A percentile compares a stretch with the other conserved stretches of the same genome.
Evolutionary conservation across 495 filamentous ascomycete genomes (phyloP).

Genomic region (Lophiotrema nucula): DNA sequence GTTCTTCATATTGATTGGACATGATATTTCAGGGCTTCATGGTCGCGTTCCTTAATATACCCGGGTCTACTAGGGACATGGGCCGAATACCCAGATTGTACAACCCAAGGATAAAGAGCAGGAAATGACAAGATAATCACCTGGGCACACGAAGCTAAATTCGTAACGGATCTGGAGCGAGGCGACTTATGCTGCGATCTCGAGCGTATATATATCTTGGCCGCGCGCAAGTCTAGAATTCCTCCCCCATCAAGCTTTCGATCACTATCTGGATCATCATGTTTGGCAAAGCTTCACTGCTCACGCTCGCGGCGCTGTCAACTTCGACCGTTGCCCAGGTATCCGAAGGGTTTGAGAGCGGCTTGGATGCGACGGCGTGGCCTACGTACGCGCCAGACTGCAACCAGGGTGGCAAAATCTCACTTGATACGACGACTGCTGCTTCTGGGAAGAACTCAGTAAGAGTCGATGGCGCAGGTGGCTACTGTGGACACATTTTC

Average conservation of each 20-base stretch:
- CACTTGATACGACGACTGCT: constrained; percentile 51
- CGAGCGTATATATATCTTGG: constrained; percentile 37
- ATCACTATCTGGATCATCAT: too few relatives aligned
- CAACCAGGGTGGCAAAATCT: constrained; percentile 56
- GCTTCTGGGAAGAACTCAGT: constrained; percentile 58
- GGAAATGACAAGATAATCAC: too few relatives aligned
- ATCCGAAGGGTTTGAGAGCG: constrained; percentile 54
- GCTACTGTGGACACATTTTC: constrained; percentile 61
- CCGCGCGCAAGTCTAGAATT: constrained; percentile 18
- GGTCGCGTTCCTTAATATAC: too few relatives aligned
- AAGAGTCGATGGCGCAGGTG: constrained; percentile 52
- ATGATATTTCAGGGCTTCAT: too few relatives aligned
- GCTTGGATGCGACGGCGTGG: constrained; percentile 55
- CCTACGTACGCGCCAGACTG: constrained; percentile 56
- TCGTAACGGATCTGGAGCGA: too few relatives aligned
- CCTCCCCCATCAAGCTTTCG: constrained; percentile 10
- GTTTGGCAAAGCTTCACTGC: constrained; percentile 46
- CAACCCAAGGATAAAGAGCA: too few relatives aligned
- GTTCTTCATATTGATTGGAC: too few relatives aligned
- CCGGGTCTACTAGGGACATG: too few relatives aligned
- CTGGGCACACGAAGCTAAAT: too few relatives aligned
- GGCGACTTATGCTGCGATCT: constrained; percentile 26
- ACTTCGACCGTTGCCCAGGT: constrained; percentile 51
- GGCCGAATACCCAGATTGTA: too few relatives aligned
- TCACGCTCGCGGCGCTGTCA: constrained; percentile 47